phyloP scores from a whole-genome alignment of 192 early-diverging fungal species.

The Mortierella hygrophila region DNA sequence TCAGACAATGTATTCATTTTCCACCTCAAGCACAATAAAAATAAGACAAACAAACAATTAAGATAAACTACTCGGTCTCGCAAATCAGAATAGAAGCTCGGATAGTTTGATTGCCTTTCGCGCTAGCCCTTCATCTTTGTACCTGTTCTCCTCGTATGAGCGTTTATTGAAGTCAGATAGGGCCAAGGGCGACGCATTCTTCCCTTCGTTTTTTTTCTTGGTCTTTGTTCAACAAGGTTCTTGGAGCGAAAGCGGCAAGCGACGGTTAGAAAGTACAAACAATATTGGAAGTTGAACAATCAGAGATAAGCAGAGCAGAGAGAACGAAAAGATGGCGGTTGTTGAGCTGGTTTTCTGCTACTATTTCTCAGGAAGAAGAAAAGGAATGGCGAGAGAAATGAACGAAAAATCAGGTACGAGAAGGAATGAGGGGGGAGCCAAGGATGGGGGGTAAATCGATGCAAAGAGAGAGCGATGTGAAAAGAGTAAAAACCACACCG shows the following conservation, averaged over 20 bases:
- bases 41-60: background rate
- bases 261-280: too few relatives aligned
- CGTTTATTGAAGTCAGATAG: background rate
- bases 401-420: background rate
- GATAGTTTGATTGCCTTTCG: background rate
- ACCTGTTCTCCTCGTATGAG: background rate
- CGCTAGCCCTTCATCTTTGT: background rate
- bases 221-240: background rate
- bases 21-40: background rate
- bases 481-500: background rate
- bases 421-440: background rate
- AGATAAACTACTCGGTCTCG: background rate
- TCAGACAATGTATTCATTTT: background rate
- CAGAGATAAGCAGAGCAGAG: too few relatives aligned
- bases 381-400: too few relatives aligned
- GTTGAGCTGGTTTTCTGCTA: too few relatives aligned
- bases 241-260: background rate
- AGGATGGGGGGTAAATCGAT: background rate
- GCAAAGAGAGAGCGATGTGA: background rate
- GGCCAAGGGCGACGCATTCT: background rate
- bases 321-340: too few relatives aligned
- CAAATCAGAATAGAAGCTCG: background rate
- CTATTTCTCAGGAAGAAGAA: too few relatives aligned
- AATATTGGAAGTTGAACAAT: too few relatives aligned
- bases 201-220: background rate